Evolutionary conservation across 2,329 filamentous ascomycete species (phyloP).

Genomic region (Tympanopsis confertula): DNA sequence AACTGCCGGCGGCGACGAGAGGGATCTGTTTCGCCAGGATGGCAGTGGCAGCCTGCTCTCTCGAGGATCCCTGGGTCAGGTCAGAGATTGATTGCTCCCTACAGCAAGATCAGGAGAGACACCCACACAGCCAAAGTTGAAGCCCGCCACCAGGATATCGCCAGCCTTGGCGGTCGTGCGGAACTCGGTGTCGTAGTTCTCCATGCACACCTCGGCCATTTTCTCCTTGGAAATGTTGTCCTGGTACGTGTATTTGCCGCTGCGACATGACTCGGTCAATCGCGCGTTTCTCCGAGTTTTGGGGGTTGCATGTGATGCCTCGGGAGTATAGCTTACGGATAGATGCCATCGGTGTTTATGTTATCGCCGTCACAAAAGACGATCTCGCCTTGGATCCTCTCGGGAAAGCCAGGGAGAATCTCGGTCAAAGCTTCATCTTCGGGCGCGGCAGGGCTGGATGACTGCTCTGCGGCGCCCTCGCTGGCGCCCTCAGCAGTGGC

Average conservation of each 20-base stretch:
- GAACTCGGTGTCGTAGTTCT: constrained; percentile 79
- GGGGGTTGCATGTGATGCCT: no score
- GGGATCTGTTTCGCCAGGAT: constrained; percentile 72
- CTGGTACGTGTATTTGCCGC: constrained; percentile 83
- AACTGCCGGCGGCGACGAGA: constrained; percentile 69
- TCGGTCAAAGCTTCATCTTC: constrained; percentile 43
- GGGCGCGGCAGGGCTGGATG: constrained; percentile 19
- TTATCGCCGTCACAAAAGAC: constrained; percentile 79
- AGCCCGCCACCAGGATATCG: constrained; percentile 77
- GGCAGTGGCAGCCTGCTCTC: constrained; percentile 82
- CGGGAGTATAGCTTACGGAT: constrained; percentile 64
- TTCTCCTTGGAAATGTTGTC: constrained; percentile 64
- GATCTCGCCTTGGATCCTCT: constrained; percentile 74
- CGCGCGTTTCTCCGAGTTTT: no score
- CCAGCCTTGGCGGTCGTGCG: constrained; percentile 46
- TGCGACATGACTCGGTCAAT: no score
- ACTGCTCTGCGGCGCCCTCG: constrained; percentile 22
- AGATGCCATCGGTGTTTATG: constrained; percentile 86
- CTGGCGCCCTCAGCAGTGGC: constrained; percentile 35
- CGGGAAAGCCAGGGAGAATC: constrained; percentile 76
- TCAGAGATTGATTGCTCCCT: no score
- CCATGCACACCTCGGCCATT: constrained; percentile 87
- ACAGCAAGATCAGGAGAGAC: no score
- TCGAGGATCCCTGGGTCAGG: no score
- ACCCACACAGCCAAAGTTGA: constrained; percentile 81